These are phyloP conservation scores for Trametes cubensis DNA, from an alignment of 768 basidiomycete species.

Conservation along the genomic window DNA sequence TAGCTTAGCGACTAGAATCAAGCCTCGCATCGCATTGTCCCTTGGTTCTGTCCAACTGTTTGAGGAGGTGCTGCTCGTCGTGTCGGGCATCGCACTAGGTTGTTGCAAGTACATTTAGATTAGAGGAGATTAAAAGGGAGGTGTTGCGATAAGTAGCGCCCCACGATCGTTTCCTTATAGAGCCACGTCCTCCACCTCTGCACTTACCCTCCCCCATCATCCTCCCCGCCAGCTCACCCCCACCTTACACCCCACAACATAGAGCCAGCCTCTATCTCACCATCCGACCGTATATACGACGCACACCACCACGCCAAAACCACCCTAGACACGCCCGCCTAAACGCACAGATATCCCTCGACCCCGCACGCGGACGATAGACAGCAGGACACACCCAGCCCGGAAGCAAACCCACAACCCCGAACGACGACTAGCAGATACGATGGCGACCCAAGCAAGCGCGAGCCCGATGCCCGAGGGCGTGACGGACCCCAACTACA, in stretches of 20 bases:
- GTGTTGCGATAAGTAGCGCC: constrained; percentile 7
- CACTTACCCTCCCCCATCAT: neutral
- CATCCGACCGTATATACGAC: neutral
- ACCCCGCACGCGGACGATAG: too few relatives aligned
- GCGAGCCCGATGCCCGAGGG: constrained; percentile 60
- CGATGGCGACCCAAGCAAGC: constrained; percentile 39
- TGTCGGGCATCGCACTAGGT: neutral
- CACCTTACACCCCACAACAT: neutral
- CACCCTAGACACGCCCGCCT: neutral
- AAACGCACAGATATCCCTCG: too few relatives aligned
- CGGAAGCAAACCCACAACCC: neutral
- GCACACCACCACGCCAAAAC: neutral
- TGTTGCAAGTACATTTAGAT: neutral
- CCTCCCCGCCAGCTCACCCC: constrained; percentile 2
- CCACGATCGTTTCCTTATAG: constrained; percentile 20
- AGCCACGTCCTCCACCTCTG: constrained; percentile 7
- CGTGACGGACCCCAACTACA: constrained; percentile 65
- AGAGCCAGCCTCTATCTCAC: too few relatives aligned
- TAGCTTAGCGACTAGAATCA: neutral
- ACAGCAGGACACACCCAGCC: too few relatives aligned
- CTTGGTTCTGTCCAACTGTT: too few relatives aligned
- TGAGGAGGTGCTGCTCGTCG: neutral
- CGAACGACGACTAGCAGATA: neutral
- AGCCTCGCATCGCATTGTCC: neutral
- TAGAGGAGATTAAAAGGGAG: too few relatives aligned